Evolutionary conservation across 768 basidiomycete genomes (phyloP), one percentile per base, ranked within the genome.

Genomic region (Imleria badia): DNA sequence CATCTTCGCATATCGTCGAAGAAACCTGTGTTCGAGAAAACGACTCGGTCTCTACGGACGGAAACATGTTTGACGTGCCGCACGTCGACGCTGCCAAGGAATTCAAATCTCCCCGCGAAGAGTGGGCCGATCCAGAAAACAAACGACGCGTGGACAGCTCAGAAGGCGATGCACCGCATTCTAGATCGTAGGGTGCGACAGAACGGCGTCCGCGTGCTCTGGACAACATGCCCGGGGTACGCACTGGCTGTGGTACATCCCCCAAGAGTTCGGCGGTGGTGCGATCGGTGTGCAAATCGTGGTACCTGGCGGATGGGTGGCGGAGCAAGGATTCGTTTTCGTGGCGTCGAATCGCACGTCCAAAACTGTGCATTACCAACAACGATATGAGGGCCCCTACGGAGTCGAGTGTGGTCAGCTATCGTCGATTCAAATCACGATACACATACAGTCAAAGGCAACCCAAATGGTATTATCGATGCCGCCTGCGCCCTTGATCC

Each of bases 391-490:
- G 14, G 14, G 33, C 45, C 46, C 52, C 52, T 48, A 12, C 8
- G 30, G 10, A n/a, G 15, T 29, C 26, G n/a, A 26, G 55, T 41
- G 61, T 57, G 33, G 60, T 57, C 33, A 60, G 10, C 49, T 49
- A 54, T 30, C 52, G 39, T 59, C 17, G 8, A 38, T 36, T 10
- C 50, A 22, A 17, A 41, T 15, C 41, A 38, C 23, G 35, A 50
- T 48, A 2, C 33, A 66, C 80, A 58, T 63, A 84, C 85, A 86
- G 59, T 81, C 81, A 17, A 83, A 50, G 11, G 70, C 68, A 52
- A 84, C 74, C 84, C 84, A 87, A 17, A 75, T 73, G 8, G 73
- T 72, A 15, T 80, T 71, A 29, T 74, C 75, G 31, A 83, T 70
- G 3, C 75, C 70, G 39, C 76, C 75, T 39, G 75, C 68, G 51